Evolutionary conservation across 352 stramenopile genomes (phyloP).

Genomic region (Globisporangium alternatum): DNA sequence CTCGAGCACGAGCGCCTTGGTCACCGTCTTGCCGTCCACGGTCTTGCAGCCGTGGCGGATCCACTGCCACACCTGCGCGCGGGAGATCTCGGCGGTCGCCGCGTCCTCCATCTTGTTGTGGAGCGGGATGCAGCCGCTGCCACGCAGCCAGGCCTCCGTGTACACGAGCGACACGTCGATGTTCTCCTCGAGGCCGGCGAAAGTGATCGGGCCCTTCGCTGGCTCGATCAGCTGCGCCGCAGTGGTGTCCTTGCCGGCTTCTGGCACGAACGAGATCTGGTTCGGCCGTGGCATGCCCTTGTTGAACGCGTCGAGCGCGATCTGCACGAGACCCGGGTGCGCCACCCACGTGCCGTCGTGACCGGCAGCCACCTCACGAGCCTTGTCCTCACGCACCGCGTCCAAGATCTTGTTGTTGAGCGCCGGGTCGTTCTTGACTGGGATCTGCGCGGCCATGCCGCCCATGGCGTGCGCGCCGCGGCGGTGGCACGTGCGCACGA

Average conservation of each 20-base stretch:
- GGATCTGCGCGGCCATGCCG: conserved; percentile 97
- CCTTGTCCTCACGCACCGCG: conserved; percentile 89
- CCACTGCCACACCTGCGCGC: conserved; percentile 95
- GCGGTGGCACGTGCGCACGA: conserved; percentile 95
- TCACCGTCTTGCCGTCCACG: conserved; percentile 61
- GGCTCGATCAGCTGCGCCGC: conserved; percentile 62
- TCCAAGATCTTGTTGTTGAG: conserved; percentile 90
- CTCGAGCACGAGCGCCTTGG: conserved; percentile 58
- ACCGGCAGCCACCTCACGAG: conserved; percentile 86
- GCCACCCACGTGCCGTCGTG: conserved; percentile 97
- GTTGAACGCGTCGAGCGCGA: conserved; percentile 93
- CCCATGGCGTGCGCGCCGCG: conserved; percentile 95
- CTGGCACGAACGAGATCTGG: conserved; percentile 80
- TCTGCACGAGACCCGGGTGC: conserved; percentile 92
- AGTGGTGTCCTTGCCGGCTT: conserved; percentile 55
- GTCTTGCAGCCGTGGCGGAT: conserved; percentile 68
- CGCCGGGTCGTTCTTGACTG: conserved; percentile 90
- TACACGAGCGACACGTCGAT: conserved; percentile 93
- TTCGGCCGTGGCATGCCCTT: conserved; percentile 91
- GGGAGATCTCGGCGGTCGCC: conserved; percentile 93
- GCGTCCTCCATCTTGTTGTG: conserved; percentile 96
- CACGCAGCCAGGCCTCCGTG: conserved; percentile 93
- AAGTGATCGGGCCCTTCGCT: conserved; percentile 76
- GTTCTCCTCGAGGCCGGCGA: conserved; percentile 84
- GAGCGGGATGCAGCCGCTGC: conserved; percentile 92